Base-by-base conservation (phyloP, 208 protist species). In the Trypanosoma theileri region DNA sequence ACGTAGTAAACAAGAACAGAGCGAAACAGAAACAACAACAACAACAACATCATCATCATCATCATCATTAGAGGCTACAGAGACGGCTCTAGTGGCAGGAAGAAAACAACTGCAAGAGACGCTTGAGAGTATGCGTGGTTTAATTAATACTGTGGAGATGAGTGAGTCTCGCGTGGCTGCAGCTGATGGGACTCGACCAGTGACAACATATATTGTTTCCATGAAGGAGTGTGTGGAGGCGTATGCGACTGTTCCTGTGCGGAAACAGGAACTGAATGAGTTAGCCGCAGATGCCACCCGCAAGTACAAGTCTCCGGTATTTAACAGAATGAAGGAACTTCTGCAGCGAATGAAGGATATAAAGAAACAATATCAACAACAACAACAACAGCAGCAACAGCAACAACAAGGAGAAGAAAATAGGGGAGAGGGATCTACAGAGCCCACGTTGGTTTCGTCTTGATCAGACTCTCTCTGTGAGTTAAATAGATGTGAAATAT, bases 301-400 rank as follows among this genome's bases (percentile, higher is more conserved):
- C 6, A 86, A 87, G 63, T 96, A 80, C 66, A 96, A 96, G 73
- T 92, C 84, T 19, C 90, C 90, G 0, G 48, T 96, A 10, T 96
- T 96, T 62, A 73, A 77, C n/a, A 82, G 86, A n/a, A 91, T 92
- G 88, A 89, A 90, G 67, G 82, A 89, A 66, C 73, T 96, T 17
- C 74, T 96, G 31, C 76, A 89, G 75, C 64, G 68, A 3, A 89
- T 96, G 71, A 96, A 96, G 76, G 76, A 85, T 28, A 64, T 94
- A 52, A 94, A 94, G 75, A 78, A 85, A 58, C 17, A 67, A 40
- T 22, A 68, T 26, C 41, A 52, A 44, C 8, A 65, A 22, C 16
- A 53, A 40, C 50, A 68, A 4, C 31, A 22, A 24, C 2, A 40
- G 13, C 4, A 12, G 4, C 41, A 31, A 4, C 58, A 4, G 26